Conservation (phyloP, 2,329 filamentous ascomycete species). For the Claviceps monticola region DNA sequence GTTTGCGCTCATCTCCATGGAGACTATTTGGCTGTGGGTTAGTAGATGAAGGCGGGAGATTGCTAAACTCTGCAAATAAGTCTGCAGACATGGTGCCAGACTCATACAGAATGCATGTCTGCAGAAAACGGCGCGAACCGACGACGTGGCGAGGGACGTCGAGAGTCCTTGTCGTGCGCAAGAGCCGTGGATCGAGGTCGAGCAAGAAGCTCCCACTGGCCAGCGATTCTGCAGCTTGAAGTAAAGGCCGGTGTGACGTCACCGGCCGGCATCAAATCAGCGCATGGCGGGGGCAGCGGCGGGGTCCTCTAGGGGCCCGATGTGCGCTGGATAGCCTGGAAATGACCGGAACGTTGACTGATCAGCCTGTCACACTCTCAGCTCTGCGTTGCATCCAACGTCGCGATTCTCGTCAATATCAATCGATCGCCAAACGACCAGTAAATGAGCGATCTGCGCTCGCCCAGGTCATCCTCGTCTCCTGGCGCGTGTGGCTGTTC, state of each 20-base stretch:
- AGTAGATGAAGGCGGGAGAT: constrained; percentile 24
- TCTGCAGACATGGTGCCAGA: constrained; percentile 44
- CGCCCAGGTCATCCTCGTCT: background rate
- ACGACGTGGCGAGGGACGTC: background rate
- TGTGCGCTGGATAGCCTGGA: background rate
- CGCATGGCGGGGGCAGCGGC: background rate
- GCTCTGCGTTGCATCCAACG: too few species aligned
- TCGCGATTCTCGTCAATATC: too few species aligned
- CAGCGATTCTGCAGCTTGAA: too few species aligned
- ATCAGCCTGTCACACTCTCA: too few species aligned
- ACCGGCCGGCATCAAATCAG: background rate
- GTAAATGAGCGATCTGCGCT: too few species aligned
- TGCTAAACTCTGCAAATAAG: constrained; percentile 50
- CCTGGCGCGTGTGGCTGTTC: background rate
- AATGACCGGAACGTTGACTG: background rate
- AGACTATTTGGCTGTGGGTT: constrained; percentile 6
- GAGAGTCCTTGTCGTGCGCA: background rate
- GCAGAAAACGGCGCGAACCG: background rate
- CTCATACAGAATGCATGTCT: background rate
- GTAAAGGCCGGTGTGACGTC: background rate
- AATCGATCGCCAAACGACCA: too few species aligned
- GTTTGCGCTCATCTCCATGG: constrained; percentile 6
- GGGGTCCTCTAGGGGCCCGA: background rate
- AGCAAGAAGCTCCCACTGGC: background rate
- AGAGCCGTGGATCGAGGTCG: background rate